Percentiles rank a stretch among this genome's conserved stretches.
phyloP scores from a whole-genome alignment of 345 rosid species.

The Heritiera littoralis region DNA sequence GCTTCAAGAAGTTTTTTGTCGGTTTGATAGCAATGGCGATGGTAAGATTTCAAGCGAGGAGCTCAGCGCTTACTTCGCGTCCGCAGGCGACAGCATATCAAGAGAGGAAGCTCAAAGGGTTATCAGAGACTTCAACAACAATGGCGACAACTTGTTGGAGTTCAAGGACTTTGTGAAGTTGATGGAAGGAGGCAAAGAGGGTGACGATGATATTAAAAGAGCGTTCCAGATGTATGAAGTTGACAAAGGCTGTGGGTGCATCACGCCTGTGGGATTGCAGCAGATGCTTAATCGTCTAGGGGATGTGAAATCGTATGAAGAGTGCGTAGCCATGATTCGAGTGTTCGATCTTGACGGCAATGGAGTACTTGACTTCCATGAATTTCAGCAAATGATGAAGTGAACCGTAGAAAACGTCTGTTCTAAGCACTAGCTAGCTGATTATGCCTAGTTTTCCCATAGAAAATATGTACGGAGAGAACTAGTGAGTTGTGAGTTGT shows the following conservation, averaged over 20 bases:
- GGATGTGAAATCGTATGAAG: conserved; percentile 59
- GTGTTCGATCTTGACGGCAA: conserved; percentile 75
- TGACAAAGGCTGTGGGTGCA: conserved; percentile 76
- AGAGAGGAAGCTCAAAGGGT: conserved; percentile 55
- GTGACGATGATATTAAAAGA: conserved; percentile 54
- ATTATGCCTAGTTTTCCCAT: too few relatives aligned
- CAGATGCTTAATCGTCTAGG: conserved; percentile 71
- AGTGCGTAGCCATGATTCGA: conserved; percentile 80
- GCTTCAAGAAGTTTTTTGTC: conserved; percentile 56
- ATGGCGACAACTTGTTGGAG: conserved; percentile 66
- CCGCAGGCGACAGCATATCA: conserved; percentile 74
- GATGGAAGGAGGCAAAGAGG: conserved; percentile 43
- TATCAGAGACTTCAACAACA: conserved; percentile 58
- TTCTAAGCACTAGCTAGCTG: too few relatives aligned
- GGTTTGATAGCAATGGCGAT: conserved; percentile 69
- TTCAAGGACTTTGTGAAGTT: conserved; percentile 65
- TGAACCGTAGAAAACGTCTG: background rate
- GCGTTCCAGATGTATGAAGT: conserved; percentile 90
- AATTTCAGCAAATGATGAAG: conserved; percentile 80
- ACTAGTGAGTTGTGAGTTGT: too few relatives aligned
- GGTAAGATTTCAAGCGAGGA: conserved; percentile 76
- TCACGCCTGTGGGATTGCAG: conserved; percentile 78
- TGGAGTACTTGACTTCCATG: conserved; percentile 84
- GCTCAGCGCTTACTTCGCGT: conserved; percentile 62
- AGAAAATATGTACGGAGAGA: too few relatives aligned